Evolutionary conservation across 371 early-diverging fungal genomes (phyloP), one percentile per base, ranked within the genome.

Genomic region (Rhizopus microsporus): DNA sequence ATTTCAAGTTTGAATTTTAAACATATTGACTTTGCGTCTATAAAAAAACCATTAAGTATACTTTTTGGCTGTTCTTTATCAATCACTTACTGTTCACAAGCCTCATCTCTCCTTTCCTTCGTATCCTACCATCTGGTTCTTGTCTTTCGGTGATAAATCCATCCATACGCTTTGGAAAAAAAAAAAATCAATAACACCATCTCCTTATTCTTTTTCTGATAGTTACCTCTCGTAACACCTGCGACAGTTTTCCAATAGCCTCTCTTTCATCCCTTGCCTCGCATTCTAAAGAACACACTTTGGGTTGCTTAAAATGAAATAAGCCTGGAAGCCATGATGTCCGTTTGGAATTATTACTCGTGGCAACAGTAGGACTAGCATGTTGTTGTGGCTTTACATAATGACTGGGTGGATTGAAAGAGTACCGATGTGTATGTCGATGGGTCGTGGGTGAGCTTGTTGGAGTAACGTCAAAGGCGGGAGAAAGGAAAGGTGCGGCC

Each of bases 261-360:
- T 78, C 79, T 43, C 68, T 45, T 32, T 75, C 75, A 50, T 75
- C 74, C 54, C 73, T 56, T 31, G 79, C 79, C 30, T 56, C 48
- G 42, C 79, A 78, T 62, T 73, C 72, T 43, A 78, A 56, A 0
- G 79, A 73, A 43, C 75, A 75, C 3, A 77, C 65, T 57, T 76
- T 66, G 1, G 50, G 54, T 37, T 65, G 66, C 38, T 65, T 65
- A 40, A 65, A 57, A 51, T 58, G 52, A 40, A 63, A 60, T 32
- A 63, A 45, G 10, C 64, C 57, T 42, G 64, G 55, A 10, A 60
- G n/a, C 61, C 61, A 63, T 12, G 57, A 60, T 3, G 57, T 42
- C 8, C 46, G 16, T 23, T 46, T 46, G 5, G 46, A 8, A 29
- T 42, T 10, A 42, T 8, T 46, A 44, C 31, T 33, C 30, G 34